Evolutionary conservation across 2,329 filamentous ascomycete species (phyloP).

Genomic region (Cercospora citrullina): DNA sequence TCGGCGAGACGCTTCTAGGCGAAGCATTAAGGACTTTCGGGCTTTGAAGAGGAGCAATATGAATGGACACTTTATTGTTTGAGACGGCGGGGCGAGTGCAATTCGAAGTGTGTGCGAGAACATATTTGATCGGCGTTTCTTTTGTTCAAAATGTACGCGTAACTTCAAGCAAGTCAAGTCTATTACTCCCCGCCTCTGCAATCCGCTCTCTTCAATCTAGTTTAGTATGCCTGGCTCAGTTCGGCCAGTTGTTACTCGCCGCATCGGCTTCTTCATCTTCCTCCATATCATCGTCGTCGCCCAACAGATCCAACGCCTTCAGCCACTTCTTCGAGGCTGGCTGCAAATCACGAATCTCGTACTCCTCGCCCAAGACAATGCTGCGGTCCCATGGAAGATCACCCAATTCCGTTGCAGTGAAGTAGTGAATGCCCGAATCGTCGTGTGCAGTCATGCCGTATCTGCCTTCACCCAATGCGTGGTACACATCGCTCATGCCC

Average conservation of each 20-base stretch:
- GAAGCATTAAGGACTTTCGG: background rate
- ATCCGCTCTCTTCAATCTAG: background rate
- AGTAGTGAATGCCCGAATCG: slow-evolving; percentile 16
- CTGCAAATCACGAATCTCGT: background rate
- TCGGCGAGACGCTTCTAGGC: background rate
- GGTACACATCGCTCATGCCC: too few species aligned
- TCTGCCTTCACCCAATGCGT: background rate
- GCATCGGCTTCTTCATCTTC: background rate
- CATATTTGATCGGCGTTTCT: background rate
- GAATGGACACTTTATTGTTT: background rate
- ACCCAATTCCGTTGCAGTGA: background rate
- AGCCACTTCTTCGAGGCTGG: slow-evolving; percentile 4
- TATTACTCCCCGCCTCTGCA: background rate
- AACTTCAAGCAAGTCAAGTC: background rate
- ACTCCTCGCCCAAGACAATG: background rate
- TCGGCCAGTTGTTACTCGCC: background rate
- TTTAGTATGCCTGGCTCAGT: background rate
- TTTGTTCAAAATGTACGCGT: background rate
- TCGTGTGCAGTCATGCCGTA: slow-evolving; percentile 12
- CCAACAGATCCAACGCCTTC: background rate
- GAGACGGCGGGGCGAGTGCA: background rate
- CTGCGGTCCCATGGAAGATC: background rate
- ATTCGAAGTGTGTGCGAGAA: background rate
- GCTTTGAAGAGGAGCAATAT: background rate
- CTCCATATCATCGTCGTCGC: background rate